Evolutionary conservation across 768 basidiomycete genomes (phyloP).

Genomic region (Cystobasidium tubakii): DNA sequence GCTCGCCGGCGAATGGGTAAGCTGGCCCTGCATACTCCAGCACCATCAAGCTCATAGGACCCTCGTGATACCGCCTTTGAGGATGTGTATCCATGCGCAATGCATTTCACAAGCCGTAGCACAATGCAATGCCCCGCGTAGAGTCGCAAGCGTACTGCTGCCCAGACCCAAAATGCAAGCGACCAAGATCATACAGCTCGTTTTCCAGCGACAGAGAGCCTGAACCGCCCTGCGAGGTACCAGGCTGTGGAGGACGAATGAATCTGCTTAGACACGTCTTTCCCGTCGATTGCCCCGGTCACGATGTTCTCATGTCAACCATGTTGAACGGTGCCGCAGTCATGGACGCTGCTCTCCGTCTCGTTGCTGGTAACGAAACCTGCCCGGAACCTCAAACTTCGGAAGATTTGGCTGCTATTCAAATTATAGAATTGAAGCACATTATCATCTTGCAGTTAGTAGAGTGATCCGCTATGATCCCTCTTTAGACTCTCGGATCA

Average conservation of each 20-base stretch:
- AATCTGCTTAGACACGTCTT: slow-evolving; percentile 92
- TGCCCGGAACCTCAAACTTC: slow-evolving; percentile 98
- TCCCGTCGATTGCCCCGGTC: slow-evolving; percentile 79
- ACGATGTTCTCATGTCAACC: slow-evolving; percentile 99
- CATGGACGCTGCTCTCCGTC: slow-evolving; percentile 95
- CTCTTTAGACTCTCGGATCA: not conserved
- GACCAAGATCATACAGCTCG: slow-evolving; percentile 88
- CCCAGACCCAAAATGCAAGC: slow-evolving; percentile 81
- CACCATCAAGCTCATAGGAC: too few relatives aligned
- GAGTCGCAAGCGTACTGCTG: slow-evolving; percentile 99
- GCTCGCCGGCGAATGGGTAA: too few relatives aligned
- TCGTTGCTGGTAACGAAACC: slow-evolving; percentile 95
- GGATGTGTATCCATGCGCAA: too few relatives aligned
- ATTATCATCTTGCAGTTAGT: slow-evolving; percentile 80
- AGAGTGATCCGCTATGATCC: too few relatives aligned
- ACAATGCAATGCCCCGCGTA: too few relatives aligned
- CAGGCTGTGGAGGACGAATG: slow-evolving; percentile 84
- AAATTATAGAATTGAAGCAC: slow-evolving; percentile 97
- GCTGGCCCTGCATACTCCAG: too few relatives aligned
- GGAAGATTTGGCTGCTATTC: slow-evolving; percentile 95
- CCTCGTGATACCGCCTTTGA: too few relatives aligned
- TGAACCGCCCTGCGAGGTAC: slow-evolving; percentile 83
- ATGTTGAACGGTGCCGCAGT: slow-evolving; percentile 99
- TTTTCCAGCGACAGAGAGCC: slow-evolving; percentile 93
- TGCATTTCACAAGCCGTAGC: too few relatives aligned